Base-by-base conservation (phyloP, 371 early-diverging fungal species). In the Syncephalastrum sp. region DNA sequence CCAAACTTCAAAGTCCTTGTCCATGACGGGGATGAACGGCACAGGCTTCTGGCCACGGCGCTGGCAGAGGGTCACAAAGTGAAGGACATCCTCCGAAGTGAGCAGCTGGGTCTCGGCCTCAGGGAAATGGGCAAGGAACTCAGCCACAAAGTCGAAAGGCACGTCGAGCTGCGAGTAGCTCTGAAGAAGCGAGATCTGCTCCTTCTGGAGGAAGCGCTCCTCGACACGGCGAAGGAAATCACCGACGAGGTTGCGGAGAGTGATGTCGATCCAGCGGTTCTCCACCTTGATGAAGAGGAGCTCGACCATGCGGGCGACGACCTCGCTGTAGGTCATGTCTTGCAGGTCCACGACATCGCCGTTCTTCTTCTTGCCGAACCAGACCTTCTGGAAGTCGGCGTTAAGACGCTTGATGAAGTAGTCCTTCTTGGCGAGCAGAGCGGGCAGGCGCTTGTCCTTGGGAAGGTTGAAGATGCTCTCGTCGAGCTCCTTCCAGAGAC, bases 291-390 rank as follows among this genome's bases (percentile, higher is more conserved):
- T 77, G 69, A 90, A 96, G 71, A 94, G 64, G 38, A 93, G 84
- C 68, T 91, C 91, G 21, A 93, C 69, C 75, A 96, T 63, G 46
- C 97, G 92, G 62, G 87, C 76, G 44, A 86, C 83, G 14, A 95
- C 95, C 72, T 96, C 95, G 66, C 83, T 77, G 70, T 97, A 97
- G 15, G 97, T 96, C 96, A 97, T 96, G 42, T 92, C 91, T 66
- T 90, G 86, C 47, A 92, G 78, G 65, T 91, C 91, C 16, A 81
- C 88, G 21, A 82, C 81, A n/a, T 76, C 77, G 41, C 91, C 91
- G 63, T 88, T 80, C 42, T 82, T 77, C 84, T 95, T 94, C 66
- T 83, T 82, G 54, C 95, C 96, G 61, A 97, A 97, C 95, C 94
- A 97, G n/a, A 90, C 91, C 80, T 86, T 86, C 72, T 93, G 93